Percentiles rank a stretch among this genome's conserved stretches.
Evolutionary conservation across 306 rosid genomes (phyloP).

Genomic region (Cucurbita argyrosperma): DNA sequence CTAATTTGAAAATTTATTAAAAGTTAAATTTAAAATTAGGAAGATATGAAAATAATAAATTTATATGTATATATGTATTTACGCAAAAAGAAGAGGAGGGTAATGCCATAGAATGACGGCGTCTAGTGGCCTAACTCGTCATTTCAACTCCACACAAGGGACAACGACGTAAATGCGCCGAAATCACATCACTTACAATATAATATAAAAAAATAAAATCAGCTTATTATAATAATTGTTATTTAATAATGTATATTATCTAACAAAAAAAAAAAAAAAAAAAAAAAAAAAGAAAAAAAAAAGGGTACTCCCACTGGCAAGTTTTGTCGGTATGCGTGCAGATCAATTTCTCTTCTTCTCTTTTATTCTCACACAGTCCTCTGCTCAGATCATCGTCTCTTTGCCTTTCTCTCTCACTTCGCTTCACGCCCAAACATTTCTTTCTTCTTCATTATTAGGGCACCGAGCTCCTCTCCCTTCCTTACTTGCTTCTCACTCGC

Average conservation of each 20-base stretch:
- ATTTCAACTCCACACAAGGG: conserved; percentile 44
- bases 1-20: too few species aligned
- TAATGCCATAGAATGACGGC: neutral
- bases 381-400: neutral
- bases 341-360: neutral
- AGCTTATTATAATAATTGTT: too few species aligned
- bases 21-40: too few species aligned
- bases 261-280: neutral
- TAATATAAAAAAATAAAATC: too few species aligned
- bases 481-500: too few species aligned
- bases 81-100: neutral
- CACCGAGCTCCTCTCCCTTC: neutral
- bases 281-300: neutral
- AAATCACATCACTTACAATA: too few species aligned
- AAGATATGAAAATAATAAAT: too few species aligned
- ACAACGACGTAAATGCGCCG: conserved; percentile 61
- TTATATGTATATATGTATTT: too few species aligned
- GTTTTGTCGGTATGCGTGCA: conserved; percentile 7
- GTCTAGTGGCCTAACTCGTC: conserved; percentile 27
- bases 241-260: too few species aligned
- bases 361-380: neutral
- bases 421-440: too few species aligned
- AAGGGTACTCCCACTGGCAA: neutral
- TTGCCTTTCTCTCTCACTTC: neutral
- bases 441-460: neutral